Evolutionary conservation across 441 rosid species (phyloP).

Genomic region (Mallotus repandus): DNA sequence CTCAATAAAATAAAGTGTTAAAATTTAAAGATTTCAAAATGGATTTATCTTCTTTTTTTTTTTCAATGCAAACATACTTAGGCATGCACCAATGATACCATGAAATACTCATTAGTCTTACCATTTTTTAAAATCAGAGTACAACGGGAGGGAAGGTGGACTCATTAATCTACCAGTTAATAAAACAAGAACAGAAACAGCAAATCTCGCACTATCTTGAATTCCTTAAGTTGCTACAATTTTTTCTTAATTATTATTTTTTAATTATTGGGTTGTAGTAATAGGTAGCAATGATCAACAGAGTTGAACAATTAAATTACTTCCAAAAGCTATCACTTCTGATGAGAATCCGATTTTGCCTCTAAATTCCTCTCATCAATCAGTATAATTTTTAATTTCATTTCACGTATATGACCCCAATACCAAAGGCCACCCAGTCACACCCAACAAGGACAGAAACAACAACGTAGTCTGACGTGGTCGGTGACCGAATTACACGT

Average conservation of each 20-base stretch:
- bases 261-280: not conserved
- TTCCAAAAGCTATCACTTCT: not conserved
- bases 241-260: too few species aligned
- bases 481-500: conserved; percentile 19
- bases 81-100: too few species aligned
- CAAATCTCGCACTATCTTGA: not conserved
- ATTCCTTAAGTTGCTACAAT: not conserved
- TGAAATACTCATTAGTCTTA: too few species aligned
- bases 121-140: too few species aligned
- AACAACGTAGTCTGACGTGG: conserved; percentile 16
- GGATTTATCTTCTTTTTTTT: too few species aligned
- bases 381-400: not conserved
- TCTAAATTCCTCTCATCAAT: not conserved
- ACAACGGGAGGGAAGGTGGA: too few species aligned
- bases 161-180: too few species aligned
- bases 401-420: not conserved
- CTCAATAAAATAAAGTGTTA: too few species aligned
- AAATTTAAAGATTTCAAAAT: too few species aligned
- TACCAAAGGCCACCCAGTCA: not conserved
- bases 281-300: not conserved
- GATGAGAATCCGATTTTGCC: not conserved
- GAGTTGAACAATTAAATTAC: not conserved
- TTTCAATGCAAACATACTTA: too few species aligned
- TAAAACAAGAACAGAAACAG: not conserved
- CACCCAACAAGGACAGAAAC: conserved; percentile 14